A percentile compares a stretch with the other conserved stretches of the same genome.
Evolutionary conservation across 2,329 filamentous ascomycete genomes (phyloP).

Genomic region (Mycogone perniciosa): DNA sequence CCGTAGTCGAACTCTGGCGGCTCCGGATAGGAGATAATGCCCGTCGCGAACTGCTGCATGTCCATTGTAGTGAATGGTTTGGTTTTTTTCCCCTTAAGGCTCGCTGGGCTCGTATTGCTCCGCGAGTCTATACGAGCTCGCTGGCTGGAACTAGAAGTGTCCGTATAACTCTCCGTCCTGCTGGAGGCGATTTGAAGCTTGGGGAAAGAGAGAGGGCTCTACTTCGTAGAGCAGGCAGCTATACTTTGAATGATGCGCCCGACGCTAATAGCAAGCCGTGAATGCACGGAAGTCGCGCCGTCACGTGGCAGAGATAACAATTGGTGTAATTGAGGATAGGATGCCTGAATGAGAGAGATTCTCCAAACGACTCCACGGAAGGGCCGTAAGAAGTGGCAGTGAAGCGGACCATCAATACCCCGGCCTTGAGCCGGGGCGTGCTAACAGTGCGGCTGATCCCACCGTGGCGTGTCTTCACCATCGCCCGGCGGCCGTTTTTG

Average conservation of each 20-base stretch:
- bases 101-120: no score
- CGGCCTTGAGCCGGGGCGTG: conserved; percentile 8
- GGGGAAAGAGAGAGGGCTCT: no score
- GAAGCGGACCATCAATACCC: conserved; percentile 27
- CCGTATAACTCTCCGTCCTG: no score
- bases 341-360: background rate
- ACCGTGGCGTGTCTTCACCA: no score
- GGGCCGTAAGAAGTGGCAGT: conserved; percentile 16
- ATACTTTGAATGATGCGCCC: no score
- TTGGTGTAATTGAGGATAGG: conserved; percentile 1
- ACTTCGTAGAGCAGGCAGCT: no score
- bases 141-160: no score
- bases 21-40: conserved; percentile 25
- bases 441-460: no score
- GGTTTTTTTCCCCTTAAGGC: no score
- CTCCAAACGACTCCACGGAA: background rate
- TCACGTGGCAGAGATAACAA: background rate
- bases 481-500: no score
- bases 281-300: background rate
- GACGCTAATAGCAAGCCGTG: background rate
- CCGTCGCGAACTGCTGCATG: conserved; percentile 21
- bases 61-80: conserved; percentile 20
- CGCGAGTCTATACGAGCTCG: no score
- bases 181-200: no score
- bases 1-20: conserved; percentile 34